These are phyloP conservation scores for Lactarius sanguifluus DNA, from an alignment of 768 basidiomycete genomes.

Conservation along the genomic window DNA sequence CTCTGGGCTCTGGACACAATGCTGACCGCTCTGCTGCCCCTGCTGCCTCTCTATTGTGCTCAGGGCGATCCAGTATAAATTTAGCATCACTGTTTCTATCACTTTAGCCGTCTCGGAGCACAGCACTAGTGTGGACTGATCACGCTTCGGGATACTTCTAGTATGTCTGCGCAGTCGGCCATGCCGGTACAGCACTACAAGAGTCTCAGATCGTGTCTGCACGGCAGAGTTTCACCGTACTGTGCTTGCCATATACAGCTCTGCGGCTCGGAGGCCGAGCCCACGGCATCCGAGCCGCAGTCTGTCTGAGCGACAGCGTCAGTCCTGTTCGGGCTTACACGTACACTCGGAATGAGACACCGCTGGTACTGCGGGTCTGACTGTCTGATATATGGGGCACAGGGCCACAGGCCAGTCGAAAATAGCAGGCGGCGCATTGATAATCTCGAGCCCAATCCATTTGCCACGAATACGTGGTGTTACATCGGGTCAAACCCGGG, in stretches of 20 bases:
- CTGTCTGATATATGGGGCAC: not conserved
- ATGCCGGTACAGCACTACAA: not conserved
- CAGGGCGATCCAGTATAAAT: not conserved
- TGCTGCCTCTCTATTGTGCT: not conserved
- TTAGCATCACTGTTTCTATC: not conserved
- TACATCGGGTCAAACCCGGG: not conserved
- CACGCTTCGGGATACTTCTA: not conserved
- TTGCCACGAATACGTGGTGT: not conserved
- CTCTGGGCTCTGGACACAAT: not conserved
- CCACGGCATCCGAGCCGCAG: not conserved
- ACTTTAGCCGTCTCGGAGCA: not conserved
- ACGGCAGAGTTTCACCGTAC: not conserved
- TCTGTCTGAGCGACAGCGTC: not conserved
- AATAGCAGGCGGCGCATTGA: not conserved
- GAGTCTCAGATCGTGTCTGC: not conserved
- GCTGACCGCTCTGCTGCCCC: not conserved
- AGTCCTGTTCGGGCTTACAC: not conserved
- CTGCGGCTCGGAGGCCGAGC: not conserved
- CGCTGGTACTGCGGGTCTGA: not conserved
- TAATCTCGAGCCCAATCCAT: not conserved
- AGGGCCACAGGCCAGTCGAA: not conserved
- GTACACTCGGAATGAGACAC: not conserved
- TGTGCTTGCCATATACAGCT: not conserved
- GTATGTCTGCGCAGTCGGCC: not conserved
- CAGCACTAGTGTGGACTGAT: not conserved